Evolutionary conservation across 2,329 filamentous ascomycete species (phyloP).

Genomic region (Sporothrix humicola): DNA sequence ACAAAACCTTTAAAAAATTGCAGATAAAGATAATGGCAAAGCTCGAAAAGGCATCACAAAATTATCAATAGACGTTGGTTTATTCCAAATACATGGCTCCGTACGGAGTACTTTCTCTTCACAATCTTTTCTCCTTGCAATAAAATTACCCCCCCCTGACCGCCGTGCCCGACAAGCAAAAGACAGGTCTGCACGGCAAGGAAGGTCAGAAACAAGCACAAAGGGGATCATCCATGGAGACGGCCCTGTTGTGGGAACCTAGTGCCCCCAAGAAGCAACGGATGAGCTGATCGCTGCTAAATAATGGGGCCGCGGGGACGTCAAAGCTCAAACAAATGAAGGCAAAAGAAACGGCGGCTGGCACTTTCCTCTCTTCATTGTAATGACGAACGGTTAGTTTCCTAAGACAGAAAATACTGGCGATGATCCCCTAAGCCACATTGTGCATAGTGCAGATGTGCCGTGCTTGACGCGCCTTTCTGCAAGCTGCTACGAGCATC

Average conservation of each 20-base stretch:
- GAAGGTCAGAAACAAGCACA: not conserved
- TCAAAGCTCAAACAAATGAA: not conserved
- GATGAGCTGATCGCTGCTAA: not conserved
- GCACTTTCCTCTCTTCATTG: not conserved
- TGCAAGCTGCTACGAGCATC: not conserved
- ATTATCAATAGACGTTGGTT: not conserved
- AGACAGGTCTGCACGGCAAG: not conserved
- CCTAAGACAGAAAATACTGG: not conserved
- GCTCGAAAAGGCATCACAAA: not conserved
- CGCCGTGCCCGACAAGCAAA: slow-evolving; percentile 12
- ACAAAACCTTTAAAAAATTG: not conserved
- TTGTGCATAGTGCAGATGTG: not conserved
- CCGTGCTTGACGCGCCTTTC: not conserved
- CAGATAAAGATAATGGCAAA: not conserved
- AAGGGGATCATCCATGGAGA: slow-evolving; percentile 6
- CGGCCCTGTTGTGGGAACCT: not conserved
- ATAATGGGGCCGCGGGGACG: not conserved
- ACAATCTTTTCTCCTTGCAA: not conserved
- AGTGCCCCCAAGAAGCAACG: not conserved
- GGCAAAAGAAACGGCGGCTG: not conserved
- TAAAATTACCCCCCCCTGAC: not conserved
- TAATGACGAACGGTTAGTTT: slow-evolving; percentile 3
- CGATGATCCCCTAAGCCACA: not conserved
- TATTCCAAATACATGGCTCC: not conserved
- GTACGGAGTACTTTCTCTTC: not conserved